These are phyloP conservation scores for Penicillium bialowiezense DNA, from an alignment of 495 filamentous ascomycete species.

Conservation along the genomic window DNA sequence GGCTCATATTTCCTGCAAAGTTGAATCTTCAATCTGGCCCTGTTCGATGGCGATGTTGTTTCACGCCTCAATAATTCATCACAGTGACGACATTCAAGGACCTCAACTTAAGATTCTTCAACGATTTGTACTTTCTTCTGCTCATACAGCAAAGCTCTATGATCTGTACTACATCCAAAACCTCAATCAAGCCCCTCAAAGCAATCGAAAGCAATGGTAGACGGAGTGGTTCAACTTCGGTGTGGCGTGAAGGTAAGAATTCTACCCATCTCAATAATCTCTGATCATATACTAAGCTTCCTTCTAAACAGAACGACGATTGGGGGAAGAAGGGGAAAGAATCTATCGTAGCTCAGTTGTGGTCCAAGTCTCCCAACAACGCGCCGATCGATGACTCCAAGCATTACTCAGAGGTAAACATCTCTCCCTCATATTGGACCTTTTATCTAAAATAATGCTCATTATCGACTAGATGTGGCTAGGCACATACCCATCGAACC, in stretches of 20 bases:
- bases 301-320: slow-evolving; percentile 35
- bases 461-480: slow-evolving; percentile 63
- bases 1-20: background rate
- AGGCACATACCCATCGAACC: slow-evolving; percentile 73
- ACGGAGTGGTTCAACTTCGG: slow-evolving; percentile 39
- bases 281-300: background rate
- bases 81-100: slow-evolving; percentile 15
- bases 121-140: background rate
- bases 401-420: slow-evolving; percentile 44
- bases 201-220: slow-evolving; percentile 24
- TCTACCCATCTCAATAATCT: too few species aligned
- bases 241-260: slow-evolving; percentile 40
- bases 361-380: slow-evolving; percentile 42
- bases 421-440: too few species aligned
- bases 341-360: slow-evolving; percentile 40
- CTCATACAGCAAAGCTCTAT: background rate
- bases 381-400: slow-evolving; percentile 38
- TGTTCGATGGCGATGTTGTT: background rate
- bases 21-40: too few species aligned
- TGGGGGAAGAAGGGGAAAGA: slow-evolving; percentile 49
- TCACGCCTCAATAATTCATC: background rate
- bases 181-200: background rate
- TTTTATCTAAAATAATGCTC: background rate
- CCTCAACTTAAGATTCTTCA: background rate
- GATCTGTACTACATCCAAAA: background rate